These are phyloP conservation scores for Chrysochromulina parva DNA, from an alignment of 78 protist genomes.

Conservation along the genomic window DNA sequence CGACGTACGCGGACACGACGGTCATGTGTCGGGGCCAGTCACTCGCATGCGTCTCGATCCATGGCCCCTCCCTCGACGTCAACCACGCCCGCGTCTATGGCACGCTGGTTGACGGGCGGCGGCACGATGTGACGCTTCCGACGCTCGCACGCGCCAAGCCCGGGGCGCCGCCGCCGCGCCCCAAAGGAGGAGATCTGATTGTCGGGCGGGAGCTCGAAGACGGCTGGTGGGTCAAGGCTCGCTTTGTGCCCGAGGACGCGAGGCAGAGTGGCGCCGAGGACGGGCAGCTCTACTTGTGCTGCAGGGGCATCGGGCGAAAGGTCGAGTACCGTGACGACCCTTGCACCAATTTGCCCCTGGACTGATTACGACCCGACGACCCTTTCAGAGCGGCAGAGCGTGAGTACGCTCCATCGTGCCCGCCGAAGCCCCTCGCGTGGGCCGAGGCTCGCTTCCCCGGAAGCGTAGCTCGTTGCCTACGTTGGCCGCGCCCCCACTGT, in stretches of 20 bases:
- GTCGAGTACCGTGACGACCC: neutral
- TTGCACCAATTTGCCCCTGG: too few relatives aligned
- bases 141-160: neutral
- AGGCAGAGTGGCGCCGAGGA: neutral
- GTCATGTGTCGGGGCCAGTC: neutral
- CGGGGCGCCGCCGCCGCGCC: neutral
- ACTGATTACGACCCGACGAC: too few relatives aligned
- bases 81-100: neutral
- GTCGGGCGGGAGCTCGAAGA: neutral
- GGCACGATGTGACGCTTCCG: neutral
- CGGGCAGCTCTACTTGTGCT: neutral
- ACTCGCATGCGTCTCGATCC: neutral
- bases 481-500: too few relatives aligned
- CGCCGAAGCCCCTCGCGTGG: too few relatives aligned
- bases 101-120: neutral
- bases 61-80: neutral
- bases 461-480: too few relatives aligned
- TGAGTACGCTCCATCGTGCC: too few relatives aligned
- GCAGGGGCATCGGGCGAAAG: neutral
- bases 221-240: conserved; percentile 16
- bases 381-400: too few relatives aligned
- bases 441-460: too few relatives aligned
- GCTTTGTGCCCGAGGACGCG: neutral
- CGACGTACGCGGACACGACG: neutral
- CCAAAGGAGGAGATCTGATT: neutral